These are phyloP conservation scores for Leishmania lainsoni DNA, from an alignment of 208 protist species.

Conservation along the genomic window DNA sequence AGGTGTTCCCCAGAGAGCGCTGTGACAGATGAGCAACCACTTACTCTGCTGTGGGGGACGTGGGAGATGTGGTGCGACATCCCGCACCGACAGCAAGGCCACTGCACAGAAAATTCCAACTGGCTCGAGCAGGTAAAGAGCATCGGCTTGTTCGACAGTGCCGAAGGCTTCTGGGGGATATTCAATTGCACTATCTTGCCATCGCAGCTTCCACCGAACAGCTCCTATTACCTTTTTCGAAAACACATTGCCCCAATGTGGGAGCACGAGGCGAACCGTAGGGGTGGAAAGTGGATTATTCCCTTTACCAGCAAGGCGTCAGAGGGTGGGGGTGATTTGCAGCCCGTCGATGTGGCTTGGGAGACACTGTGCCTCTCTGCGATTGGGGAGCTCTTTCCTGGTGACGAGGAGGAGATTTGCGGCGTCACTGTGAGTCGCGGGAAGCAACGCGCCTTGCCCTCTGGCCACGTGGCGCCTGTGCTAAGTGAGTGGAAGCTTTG, in stretches of 20 bases:
- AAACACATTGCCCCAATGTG: constrained; percentile 91
- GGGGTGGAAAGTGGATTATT: constrained; percentile 86
- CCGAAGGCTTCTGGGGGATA: constrained; percentile 88
- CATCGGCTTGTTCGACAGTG: constrained; percentile 88
- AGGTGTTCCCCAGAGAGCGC: constrained; percentile 13
- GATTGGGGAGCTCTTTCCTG: constrained; percentile 84
- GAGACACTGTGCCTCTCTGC: constrained; percentile 70
- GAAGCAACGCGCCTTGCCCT: constrained; percentile 32
- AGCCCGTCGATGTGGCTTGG: constrained; percentile 79
- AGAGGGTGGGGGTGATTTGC: constrained; percentile 19
- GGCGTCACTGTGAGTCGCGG: constrained; percentile 71
- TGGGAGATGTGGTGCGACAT: constrained; percentile 92
- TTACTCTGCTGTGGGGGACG: constrained; percentile 88
- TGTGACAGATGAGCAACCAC: constrained; percentile 29
- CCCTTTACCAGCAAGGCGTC: constrained; percentile 41
- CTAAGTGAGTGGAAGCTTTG: constrained; percentile 77
- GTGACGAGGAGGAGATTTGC: constrained; percentile 85
- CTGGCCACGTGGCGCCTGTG: constrained; percentile 8
- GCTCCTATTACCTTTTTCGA: constrained; percentile 89
- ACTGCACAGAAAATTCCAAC: constrained; percentile 33
- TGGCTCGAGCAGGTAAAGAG: constrained; percentile 86
- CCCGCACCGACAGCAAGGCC: constrained; percentile 17
- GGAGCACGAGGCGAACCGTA: constrained; percentile 90
- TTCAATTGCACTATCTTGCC: constrained; percentile 73
- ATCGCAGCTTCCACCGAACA: constrained; percentile 70